Evolutionary conservation across 371 early-diverging fungal species (phyloP), one percentile per base, ranked within the genome.

Genomic region (Mucor irregularis): DNA sequence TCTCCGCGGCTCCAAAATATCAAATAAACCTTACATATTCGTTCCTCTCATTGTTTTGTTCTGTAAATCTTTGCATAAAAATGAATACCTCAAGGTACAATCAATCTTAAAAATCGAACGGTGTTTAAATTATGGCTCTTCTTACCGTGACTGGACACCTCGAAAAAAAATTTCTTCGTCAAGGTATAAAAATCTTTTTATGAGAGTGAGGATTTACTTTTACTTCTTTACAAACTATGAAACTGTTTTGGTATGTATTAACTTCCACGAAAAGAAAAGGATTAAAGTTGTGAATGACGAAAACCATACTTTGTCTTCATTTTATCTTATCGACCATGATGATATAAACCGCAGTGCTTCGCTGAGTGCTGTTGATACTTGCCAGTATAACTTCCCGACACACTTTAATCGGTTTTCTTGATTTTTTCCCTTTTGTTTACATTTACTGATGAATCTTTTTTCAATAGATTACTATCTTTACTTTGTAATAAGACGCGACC

Each of bases 301-400:
- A 65, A 64, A 61, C 29, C 9, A 43, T 57, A 53, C 49, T 42
- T 64, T 61, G 69, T 69, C 69, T 69, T 69, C 69, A 69, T 58
- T 59, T 64, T 61, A 65, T 49, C 69, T 62, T 69, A 69, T 69
- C 69, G 69, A 69, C 69, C 69, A 61, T 69, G 69, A 58, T 61
- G 69, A 69, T 49, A 65, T 53, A 69, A 69, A 40, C 69, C 69
- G 66, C 69, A 65, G 66, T 58, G 66, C 69, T 69, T 69, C 69
- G 69, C 69, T 69, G 69, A 69, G 69, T 59, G 66, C 66, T 65
- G 69, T 65, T 62, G 69, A 69, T 69, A 69, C 69, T 69, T 69
- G 69, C 69, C 69, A 69, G 69, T 69, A 69, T 69, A 69, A 61
- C 57, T 65, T 59, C 69, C 69, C 65, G 69, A 69, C 69, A 40